Evolutionary conservation across 2,329 filamentous ascomycete species (phyloP).

Genomic region (Aspergillus chevalieri): DNA sequence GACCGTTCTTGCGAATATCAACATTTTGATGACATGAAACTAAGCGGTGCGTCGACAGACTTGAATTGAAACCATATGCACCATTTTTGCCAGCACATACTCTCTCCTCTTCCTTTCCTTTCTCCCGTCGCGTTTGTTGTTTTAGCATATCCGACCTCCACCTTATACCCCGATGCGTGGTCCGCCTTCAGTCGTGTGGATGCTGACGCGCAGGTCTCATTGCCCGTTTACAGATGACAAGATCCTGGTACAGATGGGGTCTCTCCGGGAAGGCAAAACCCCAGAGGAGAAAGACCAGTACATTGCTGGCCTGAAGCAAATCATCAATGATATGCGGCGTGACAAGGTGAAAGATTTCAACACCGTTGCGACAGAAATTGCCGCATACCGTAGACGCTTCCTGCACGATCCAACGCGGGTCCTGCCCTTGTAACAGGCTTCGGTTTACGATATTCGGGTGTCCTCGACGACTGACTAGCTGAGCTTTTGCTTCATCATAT

Average conservation of each 20-base stretch:
- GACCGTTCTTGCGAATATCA: constrained; percentile 68
- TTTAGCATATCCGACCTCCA: constrained; percentile 5
- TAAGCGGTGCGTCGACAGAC: constrained; percentile 63
- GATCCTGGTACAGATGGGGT: constrained; percentile 46
- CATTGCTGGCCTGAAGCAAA: constrained; percentile 41
- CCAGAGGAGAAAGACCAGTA: constrained; percentile 40
- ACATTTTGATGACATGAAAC: constrained; percentile 69
- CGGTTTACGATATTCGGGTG: neutral
- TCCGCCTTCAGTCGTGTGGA: constrained; percentile 21
- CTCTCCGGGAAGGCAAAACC: constrained; percentile 41
- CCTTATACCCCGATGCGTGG: constrained; percentile 6
- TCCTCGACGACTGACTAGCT: too few relatives aligned
- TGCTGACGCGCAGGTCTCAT: constrained; percentile 36
- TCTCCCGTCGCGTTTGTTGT: constrained; percentile 3
- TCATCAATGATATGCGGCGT: constrained; percentile 45
- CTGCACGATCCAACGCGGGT: constrained; percentile 42
- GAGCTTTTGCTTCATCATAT: neutral
- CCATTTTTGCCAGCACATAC: constrained; percentile 14
- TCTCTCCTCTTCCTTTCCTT: constrained; percentile 15
- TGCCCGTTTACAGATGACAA: constrained; percentile 44
- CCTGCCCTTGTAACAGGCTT: constrained; percentile 37
- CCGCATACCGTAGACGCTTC: constrained; percentile 46
- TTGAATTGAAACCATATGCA: constrained; percentile 19
- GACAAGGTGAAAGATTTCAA: constrained; percentile 47
- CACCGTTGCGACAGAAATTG: constrained; percentile 44